Base-by-base conservation (phyloP, 2,329 filamentous ascomycete genomes). In the Penicillium sumatraense region DNA sequence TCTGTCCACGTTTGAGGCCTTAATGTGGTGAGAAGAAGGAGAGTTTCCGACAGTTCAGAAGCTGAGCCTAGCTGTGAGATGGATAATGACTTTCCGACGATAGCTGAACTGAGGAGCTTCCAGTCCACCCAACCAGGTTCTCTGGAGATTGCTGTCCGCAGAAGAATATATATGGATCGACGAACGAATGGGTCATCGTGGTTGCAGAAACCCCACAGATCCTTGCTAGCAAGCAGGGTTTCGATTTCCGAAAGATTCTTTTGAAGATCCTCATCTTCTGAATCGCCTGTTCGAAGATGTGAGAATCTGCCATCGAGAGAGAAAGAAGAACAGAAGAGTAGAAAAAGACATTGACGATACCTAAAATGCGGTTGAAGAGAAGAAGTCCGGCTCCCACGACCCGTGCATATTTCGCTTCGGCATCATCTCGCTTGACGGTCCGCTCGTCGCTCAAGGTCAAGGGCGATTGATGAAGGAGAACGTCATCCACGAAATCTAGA, bases 391-490 rank as follows among this genome's bases (percentile, higher is more conserved):
- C 84, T 1, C 83, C 81, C n/a, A 85, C 80, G 3, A 97, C 92
- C 44, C 95, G 84, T 57, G 87, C 85, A 75, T 96, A 95, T 66
- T 96, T 97, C 16, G 89, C 85, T 62, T 92, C 85, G 3, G 91
- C 87, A 70, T 99, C 95, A 63, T 98, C 93, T 8, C 84, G 77
- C 56, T 86, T 95, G 3, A 92, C 90, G 1, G 87, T 91, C 21
- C 93, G 84, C 74, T 96, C 90, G 70, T 99, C 95, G 69, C 93
- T 98, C 31, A 99, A 79, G 0, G 91, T 96, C 31, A 88, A 83
- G 2, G 88, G 75, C 0, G 89, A 93, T 73, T 99, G 95, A 51
- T 88, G 85, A 44, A 85, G 76, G 38, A 95, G 84, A 5, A 91
- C 91, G 67, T 91, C 86, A 53, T 84, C 85, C 54, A 91, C 91